Conservation (phyloP, 2,329 filamentous ascomycete species). For the Cytospora piceae region DNA sequence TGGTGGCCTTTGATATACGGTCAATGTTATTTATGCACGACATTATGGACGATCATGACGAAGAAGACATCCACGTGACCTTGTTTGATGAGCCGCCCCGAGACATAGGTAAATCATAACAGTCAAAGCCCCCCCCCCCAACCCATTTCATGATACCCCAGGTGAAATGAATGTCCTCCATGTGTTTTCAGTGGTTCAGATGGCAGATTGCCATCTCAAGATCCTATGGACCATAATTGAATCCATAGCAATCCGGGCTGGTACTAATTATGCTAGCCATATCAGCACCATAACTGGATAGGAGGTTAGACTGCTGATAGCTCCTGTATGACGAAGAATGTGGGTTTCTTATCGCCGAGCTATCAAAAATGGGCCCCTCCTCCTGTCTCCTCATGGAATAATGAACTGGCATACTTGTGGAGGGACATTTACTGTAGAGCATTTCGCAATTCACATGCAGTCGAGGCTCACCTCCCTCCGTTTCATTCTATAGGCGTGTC, state of each 20-base stretch:
- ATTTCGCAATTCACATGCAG: background rate
- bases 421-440: background rate
- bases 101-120: background rate
- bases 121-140: background rate
- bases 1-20: background rate
- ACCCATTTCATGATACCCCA: background rate
- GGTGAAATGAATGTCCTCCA: background rate
- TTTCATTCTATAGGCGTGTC: background rate
- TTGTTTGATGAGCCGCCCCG: background rate
- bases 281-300: background rate
- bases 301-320: slow-evolving; percentile 9
- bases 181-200: background rate
- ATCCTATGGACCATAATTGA: background rate
- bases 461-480: background rate
- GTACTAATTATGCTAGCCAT: background rate
- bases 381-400: background rate
- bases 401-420: background rate
- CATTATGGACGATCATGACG: background rate
- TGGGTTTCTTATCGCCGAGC: slow-evolving; percentile 13
- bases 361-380: slow-evolving; percentile 22
- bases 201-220: background rate
- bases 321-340: background rate
- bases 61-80: background rate
- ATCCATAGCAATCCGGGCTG: background rate
- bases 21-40: background rate